Evolutionary conservation across 208 protist species (phyloP).

Genomic region (Crithidia expoeki): DNA sequence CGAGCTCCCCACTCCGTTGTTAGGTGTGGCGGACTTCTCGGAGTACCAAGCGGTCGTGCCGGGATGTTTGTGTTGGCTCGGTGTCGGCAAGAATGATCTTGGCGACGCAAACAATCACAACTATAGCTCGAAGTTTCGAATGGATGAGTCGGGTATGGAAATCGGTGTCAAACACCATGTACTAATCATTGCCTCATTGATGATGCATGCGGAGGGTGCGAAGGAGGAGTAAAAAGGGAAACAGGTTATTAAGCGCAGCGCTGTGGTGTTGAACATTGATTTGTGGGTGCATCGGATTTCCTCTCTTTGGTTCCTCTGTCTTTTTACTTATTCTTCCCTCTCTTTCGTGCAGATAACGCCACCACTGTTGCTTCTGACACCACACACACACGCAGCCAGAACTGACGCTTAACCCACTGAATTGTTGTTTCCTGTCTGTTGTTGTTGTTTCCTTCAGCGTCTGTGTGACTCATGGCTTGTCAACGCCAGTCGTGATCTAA

Average conservation of each 20-base stretch:
- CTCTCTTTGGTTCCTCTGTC: too few species aligned
- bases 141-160: constrained; percentile 74
- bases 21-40: constrained; percentile 75
- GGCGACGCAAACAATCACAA: constrained; percentile 60
- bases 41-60: constrained; percentile 77
- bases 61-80: constrained; percentile 78
- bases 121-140: constrained; percentile 69
- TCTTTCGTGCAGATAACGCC: too few species aligned
- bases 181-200: constrained; percentile 58
- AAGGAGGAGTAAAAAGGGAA: constrained; percentile 19
- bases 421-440: too few species aligned
- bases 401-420: too few species aligned
- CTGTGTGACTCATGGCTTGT: too few species aligned
- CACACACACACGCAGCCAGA: too few species aligned
- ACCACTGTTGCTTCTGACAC: too few species aligned
- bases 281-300: too few species aligned
- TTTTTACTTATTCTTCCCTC: too few species aligned
- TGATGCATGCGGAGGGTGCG: constrained; percentile 42
- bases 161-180: constrained; percentile 73
- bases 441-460: too few species aligned
- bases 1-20: constrained; percentile 49
- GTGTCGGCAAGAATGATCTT: constrained; percentile 40
- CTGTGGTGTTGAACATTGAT: too few species aligned
- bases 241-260: not conserved
- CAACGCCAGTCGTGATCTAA: too few species aligned